A percentile compares a stretch with the other conserved stretches of the same genome.
phyloP scores from a whole-genome alignment of 2,329 filamentous ascomycete genomes.

The Parasarocladium wereldwijsianum region DNA sequence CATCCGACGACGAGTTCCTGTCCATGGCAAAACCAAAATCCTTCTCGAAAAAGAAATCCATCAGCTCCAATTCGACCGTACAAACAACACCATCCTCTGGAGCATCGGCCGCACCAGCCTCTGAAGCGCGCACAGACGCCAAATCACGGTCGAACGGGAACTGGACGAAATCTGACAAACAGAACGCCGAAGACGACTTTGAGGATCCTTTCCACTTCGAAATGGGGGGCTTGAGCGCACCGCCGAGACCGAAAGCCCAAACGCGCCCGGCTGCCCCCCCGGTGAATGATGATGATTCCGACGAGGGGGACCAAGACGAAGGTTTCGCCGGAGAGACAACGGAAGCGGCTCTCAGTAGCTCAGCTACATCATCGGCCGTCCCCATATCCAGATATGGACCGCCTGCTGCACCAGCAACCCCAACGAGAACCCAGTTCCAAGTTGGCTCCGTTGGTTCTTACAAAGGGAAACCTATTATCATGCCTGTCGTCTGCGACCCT shows the following conservation, averaged over 20 bases:
- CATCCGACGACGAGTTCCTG: slow-evolving; percentile 25
- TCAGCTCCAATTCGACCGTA: slow-evolving; percentile 8
- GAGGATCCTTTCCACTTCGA: slow-evolving; percentile 34
- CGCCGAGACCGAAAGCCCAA: slow-evolving; percentile 10
- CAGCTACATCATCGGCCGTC: slow-evolving; percentile 29
- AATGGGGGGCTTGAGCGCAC: slow-evolving; percentile 16
- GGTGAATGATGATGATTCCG: slow-evolving; percentile 14
- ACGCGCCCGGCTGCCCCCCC: slow-evolving; percentile 3
- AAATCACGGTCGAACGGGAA: no score
- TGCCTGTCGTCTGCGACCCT: slow-evolving; percentile 34
- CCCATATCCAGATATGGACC: slow-evolving; percentile 18
- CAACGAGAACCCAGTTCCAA: slow-evolving; percentile 18
- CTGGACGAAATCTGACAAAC: no score
- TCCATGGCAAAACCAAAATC: slow-evolving; percentile 23
- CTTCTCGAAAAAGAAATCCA: slow-evolving; percentile 13
- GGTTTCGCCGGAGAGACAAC: slow-evolving; percentile 9
- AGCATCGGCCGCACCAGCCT: not conserved
- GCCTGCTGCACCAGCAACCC: slow-evolving; percentile 14
- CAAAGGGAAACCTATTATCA: slow-evolving; percentile 35
- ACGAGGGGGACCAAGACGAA: slow-evolving; percentile 3
- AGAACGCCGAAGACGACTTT: slow-evolving; percentile 17
- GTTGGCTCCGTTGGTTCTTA: slow-evolving; percentile 36
- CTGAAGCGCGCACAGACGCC: not conserved
- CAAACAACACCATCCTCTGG: not conserved
- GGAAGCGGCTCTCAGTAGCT: slow-evolving; percentile 7